Base-by-base conservation (phyloP, 768 basidiomycete genomes). In the Tulasnella sp. region DNA sequence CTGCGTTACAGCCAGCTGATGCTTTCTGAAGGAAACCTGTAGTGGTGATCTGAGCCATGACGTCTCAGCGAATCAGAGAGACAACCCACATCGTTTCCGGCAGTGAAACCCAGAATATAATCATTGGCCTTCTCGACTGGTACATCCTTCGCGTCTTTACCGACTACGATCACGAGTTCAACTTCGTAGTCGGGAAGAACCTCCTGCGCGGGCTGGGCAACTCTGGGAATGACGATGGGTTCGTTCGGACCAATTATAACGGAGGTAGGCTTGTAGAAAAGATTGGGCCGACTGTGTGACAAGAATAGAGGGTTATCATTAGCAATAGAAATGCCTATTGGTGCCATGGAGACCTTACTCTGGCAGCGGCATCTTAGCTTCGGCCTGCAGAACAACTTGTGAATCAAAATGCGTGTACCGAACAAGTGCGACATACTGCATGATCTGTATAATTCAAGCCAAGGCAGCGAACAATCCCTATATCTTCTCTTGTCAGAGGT, bases 381-480 rank as follows among this genome's bases (percentile, higher is more conserved):
- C 93, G 1, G 89, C 90, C 92, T 93, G 79, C n/a, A 52, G 12
- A 58, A 38, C 8, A 42, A 38, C 48, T 14, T 18, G 44, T 19
- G 44, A 72, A 38, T 21, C 14, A 19, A 73, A 44, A 16, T n/a
- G n/a, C 19, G 34, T 79, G 16, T 19, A 34, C 44, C 39, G 38
- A n/a, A 2, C 34, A n/a, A 44, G 8, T 19, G 71, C 27, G 34
- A 73, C 81, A 46, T 87, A 89, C 94, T 9, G 94, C 94, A 86
- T 95, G 93, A 82, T 94, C 93, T n/a, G 89, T 88, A 83, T 95
- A 95, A 84, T 95, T 95, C 73, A 95, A 85, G 0, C 94, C 94
- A 18, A 95, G 85, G 85, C 93, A 94, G 16, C 94, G 89, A 38
- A 93, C 92, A 3, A 92, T 85, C 80, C 89, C 90, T 81, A 94